phyloP scores from a whole-genome alignment of 2,329 filamentous ascomycete genomes.

The Penicillium expansum region DNA sequence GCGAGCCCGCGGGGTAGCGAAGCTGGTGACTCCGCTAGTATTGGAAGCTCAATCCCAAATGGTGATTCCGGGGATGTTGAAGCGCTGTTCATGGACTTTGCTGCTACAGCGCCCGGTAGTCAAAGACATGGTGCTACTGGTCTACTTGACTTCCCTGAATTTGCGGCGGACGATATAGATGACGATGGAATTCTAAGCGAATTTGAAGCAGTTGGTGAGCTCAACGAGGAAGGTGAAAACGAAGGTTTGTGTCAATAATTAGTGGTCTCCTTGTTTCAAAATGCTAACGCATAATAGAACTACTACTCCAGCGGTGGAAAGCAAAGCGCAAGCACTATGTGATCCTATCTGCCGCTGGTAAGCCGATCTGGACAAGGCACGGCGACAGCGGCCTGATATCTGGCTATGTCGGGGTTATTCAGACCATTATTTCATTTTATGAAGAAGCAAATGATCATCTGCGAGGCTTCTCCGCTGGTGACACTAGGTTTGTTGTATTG shows the following conservation, averaged over 20 bases:
- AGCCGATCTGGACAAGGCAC: constrained; percentile 95
- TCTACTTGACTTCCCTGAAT: constrained; percentile 36
- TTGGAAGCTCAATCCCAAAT: constrained; percentile 53
- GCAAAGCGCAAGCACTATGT: constrained; percentile 95
- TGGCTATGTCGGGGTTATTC: constrained; percentile 88
- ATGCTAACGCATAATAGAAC: constrained; percentile 25
- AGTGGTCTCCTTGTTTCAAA: neutral
- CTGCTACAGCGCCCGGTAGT: constrained; percentile 44
- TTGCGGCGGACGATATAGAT: constrained; percentile 53
- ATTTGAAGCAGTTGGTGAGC: constrained; percentile 68
- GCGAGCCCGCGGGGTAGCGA: constrained; percentile 51
- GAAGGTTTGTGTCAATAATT: constrained; percentile 49
- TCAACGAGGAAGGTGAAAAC: constrained; percentile 52
- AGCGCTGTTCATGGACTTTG: constrained; percentile 73
- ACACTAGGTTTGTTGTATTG: constrained; percentile 78
- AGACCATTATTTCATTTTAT: constrained; percentile 97
- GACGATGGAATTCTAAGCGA: constrained; percentile 66
- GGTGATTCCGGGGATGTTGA: constrained; percentile 69
- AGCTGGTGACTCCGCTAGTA: constrained; percentile 49
- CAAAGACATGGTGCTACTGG: constrained; percentile 39
- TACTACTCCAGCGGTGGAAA: constrained; percentile 72
- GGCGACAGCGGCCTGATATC: constrained; percentile 88
- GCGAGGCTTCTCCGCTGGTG: constrained; percentile 80
- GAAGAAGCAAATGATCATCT: constrained; percentile 75
- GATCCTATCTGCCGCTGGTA: constrained; percentile 91